A percentile compares a stretch with the other conserved stretches of the same genome.
Conservation (phyloP, 2,329 filamentous ascomycete genomes). For the Fusarium drepaniforme region DNA sequence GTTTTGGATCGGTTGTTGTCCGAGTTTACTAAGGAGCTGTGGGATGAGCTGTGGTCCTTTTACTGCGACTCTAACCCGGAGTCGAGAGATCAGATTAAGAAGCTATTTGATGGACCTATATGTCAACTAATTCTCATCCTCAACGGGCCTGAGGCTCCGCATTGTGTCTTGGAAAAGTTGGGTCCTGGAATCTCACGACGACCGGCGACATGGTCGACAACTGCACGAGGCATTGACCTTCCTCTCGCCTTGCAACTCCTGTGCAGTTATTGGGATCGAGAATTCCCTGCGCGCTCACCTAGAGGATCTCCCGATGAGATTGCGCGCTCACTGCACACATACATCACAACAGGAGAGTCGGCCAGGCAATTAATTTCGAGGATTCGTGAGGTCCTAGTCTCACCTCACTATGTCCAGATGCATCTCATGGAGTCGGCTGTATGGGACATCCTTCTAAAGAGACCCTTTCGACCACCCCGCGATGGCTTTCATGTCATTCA, state of each 20-base stretch:
- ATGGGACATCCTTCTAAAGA: constrained; percentile 51
- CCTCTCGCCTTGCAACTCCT: constrained; percentile 51
- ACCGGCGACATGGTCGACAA: constrained; percentile 48
- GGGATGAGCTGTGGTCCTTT: constrained; percentile 53
- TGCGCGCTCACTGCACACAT: constrained; percentile 46
- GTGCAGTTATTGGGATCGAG: constrained; percentile 52
- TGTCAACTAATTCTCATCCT: constrained; percentile 53
- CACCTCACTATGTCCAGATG: constrained; percentile 52
- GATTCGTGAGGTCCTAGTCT: constrained; percentile 47
- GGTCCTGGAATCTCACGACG: constrained; percentile 51
- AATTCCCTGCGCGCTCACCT: constrained; percentile 50
- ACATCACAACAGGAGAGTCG: constrained; percentile 46
- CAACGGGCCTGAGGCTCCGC: constrained; percentile 51
- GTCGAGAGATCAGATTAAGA: constrained; percentile 47
- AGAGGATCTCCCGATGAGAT: constrained; percentile 51
- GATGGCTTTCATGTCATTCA: constrained; percentile 53
- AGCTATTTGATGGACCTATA: constrained; percentile 53
- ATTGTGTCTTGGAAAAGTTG: constrained; percentile 50
- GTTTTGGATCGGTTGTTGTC: constrained; percentile 51
- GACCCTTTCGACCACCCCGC: constrained; percentile 45
- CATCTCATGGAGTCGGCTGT: constrained; percentile 54
- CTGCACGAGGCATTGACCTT: constrained; percentile 49
- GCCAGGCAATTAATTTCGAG: constrained; percentile 45
- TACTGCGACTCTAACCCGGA: constrained; percentile 47
- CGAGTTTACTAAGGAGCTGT: constrained; percentile 48